phyloP scores from a whole-genome alignment of 306 rosid species.

The Glycine soja region DNA sequence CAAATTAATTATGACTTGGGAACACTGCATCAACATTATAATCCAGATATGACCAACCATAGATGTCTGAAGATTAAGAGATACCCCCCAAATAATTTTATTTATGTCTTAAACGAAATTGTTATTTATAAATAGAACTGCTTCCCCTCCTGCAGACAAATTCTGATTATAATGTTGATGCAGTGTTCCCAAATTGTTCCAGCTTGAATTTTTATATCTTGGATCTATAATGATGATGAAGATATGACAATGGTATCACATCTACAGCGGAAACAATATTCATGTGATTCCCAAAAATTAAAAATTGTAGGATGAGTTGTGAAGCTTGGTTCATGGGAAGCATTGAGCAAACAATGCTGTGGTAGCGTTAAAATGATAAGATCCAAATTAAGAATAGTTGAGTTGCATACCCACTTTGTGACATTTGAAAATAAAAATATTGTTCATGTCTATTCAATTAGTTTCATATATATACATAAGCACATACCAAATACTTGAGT shows the following conservation, averaged over 20 bases:
- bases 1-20: neutral
- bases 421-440: constrained; percentile 34
- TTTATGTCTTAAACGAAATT: neutral
- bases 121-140: constrained; percentile 16
- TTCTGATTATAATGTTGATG: neutral
- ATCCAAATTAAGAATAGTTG: constrained; percentile 2
- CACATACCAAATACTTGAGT: neutral
- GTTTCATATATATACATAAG: constrained; percentile 14
- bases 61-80: neutral
- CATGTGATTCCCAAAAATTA: neutral
- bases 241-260: neutral
- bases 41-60: constrained; percentile 14
- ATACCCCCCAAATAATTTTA: neutral
- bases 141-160: constrained; percentile 36
- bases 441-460: constrained; percentile 12
- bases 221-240: neutral
- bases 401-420: neutral
- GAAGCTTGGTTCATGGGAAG: constrained; percentile 35
- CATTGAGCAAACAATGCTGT: constrained; percentile 28
- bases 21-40: neutral
- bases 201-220: constrained; percentile 15
- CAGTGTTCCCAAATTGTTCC: too few species aligned
- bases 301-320: constrained; percentile 14
- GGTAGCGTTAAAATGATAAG: neutral
- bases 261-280: neutral